Conservation (phyloP, 2,329 filamentous ascomycete genomes). For the Colletotrichum gigasporum region DNA sequence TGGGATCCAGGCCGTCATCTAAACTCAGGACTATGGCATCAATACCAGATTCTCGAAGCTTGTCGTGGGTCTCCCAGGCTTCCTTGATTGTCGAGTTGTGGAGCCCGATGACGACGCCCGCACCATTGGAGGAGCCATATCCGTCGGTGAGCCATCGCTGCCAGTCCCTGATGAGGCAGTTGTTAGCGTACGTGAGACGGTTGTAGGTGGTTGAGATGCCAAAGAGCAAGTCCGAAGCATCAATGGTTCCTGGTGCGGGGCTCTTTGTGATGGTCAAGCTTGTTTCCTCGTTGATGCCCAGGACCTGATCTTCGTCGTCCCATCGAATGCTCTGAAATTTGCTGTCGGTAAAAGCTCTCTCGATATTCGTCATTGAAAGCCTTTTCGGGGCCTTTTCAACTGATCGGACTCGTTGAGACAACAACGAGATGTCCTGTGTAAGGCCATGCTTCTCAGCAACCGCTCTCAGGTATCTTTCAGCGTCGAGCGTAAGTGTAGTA, state of each 20-base stretch:
- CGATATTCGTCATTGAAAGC: slow-evolving; percentile 4
- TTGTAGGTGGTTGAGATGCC: slow-evolving; percentile 50
- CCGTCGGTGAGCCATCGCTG: slow-evolving; percentile 56
- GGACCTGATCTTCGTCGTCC: not conserved
- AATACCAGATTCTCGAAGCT: slow-evolving; percentile 11
- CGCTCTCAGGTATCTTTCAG: slow-evolving; percentile 4
- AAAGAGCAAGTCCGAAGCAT: slow-evolving; percentile 48
- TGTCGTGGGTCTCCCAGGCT: slow-evolving; percentile 39
- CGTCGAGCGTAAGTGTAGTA: not conserved
- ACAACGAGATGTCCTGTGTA: slow-evolving; percentile 14
- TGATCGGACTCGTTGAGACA: slow-evolving; percentile 9
- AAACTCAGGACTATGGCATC: slow-evolving; percentile 42
- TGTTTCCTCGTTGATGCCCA: not conserved
- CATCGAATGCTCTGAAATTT: slow-evolving; percentile 11
- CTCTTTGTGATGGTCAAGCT: slow-evolving; percentile 44
- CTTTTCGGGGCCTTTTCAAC: not conserved
- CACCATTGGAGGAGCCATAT: slow-evolving; percentile 51
- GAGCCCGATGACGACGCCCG: slow-evolving; percentile 51
- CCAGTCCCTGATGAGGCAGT: slow-evolving; percentile 53
- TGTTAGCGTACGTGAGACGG: slow-evolving; percentile 48
- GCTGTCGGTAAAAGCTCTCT: not conserved
- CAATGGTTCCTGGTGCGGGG: slow-evolving; percentile 41
- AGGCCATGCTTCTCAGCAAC: slow-evolving; percentile 21
- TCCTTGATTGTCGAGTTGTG: slow-evolving; percentile 48
- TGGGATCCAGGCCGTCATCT: slow-evolving; percentile 41